Conservation (phyloP, 2,329 filamentous ascomycete genomes). For the Myriosclerotinia scirpicola region DNA sequence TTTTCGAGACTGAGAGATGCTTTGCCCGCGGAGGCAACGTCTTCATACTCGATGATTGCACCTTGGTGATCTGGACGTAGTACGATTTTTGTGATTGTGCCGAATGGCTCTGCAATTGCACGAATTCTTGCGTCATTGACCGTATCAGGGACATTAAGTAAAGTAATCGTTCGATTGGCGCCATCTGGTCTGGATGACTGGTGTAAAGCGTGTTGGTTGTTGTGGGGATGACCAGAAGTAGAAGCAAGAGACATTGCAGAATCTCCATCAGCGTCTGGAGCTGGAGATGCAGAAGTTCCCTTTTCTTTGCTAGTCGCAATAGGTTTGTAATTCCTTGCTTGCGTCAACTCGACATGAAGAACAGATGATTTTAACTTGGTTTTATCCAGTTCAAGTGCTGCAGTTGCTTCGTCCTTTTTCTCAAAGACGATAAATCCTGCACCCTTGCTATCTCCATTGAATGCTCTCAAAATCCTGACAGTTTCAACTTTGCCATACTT, state of each 20-base stretch:
- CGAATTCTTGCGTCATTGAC: conserved; percentile 84
- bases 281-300: conserved; percentile 40
- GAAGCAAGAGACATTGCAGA: conserved; percentile 38
- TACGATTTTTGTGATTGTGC: conserved; percentile 71
- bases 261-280: conserved; percentile 40
- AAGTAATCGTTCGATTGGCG: conserved; percentile 69
- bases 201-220: conserved; percentile 29
- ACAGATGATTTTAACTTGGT: conserved; percentile 67
- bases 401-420: conserved; percentile 66
- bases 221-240: conserved; percentile 29
- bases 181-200: conserved; percentile 51
- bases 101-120: conserved; percentile 68
- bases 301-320: conserved; percentile 48
- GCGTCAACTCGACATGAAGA: conserved; percentile 63
- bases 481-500: conserved; percentile 74
- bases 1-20: conserved; percentile 62
- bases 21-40: conserved; percentile 66
- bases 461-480: conserved; percentile 68
- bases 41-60: conserved; percentile 80
- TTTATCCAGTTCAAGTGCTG: conserved; percentile 67
- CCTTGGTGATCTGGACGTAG: conserved; percentile 80
- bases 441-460: conserved; percentile 70
- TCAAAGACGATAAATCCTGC: conserved; percentile 79
- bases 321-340: conserved; percentile 56
- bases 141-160: conserved; percentile 88